These are phyloP conservation scores for Graphilbum sp. DNA, from an alignment of 2,329 filamentous ascomycete genomes.

Conservation along the genomic window DNA sequence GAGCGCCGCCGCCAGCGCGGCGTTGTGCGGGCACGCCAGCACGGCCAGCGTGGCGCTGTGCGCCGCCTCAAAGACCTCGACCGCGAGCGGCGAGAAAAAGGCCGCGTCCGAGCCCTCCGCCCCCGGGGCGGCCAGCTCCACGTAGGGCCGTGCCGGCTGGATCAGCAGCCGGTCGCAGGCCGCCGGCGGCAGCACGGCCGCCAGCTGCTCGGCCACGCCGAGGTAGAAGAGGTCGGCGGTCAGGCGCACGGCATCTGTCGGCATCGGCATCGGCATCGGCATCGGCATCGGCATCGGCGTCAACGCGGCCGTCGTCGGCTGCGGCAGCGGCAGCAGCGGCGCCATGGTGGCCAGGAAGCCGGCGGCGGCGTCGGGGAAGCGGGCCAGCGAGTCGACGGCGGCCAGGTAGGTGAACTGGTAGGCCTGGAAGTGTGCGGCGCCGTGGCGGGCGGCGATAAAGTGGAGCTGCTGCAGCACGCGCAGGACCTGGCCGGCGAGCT, in stretches of 20 bases:
- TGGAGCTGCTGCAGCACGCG: constrained; percentile 61
- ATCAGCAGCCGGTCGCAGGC: constrained; percentile 60
- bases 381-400: constrained; percentile 63
- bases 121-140: constrained; percentile 25
- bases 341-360: constrained; percentile 49
- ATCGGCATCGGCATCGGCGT: too few species aligned
- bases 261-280: constrained; percentile 33
- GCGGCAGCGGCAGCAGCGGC: too few species aligned
- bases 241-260: constrained; percentile 48
- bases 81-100: constrained; percentile 26
- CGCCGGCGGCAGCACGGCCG: constrained; percentile 47
- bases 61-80: constrained; percentile 67
- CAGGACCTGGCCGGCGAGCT: constrained; percentile 54
- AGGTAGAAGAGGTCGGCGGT: constrained; percentile 65
- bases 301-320: too few species aligned
- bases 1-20: constrained; percentile 50
- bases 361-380: constrained; percentile 49
- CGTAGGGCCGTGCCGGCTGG: constrained; percentile 57
- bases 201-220: constrained; percentile 71
- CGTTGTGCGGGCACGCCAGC: constrained; percentile 65
- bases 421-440: constrained; percentile 60
- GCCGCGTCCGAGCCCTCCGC: constrained; percentile 8
- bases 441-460: constrained; percentile 64
- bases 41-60: constrained; percentile 70
- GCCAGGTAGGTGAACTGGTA: constrained; percentile 74